phyloP scores from a whole-genome alignment of 2,329 filamentous ascomycete species.

The Aspergillus intermedius region DNA sequence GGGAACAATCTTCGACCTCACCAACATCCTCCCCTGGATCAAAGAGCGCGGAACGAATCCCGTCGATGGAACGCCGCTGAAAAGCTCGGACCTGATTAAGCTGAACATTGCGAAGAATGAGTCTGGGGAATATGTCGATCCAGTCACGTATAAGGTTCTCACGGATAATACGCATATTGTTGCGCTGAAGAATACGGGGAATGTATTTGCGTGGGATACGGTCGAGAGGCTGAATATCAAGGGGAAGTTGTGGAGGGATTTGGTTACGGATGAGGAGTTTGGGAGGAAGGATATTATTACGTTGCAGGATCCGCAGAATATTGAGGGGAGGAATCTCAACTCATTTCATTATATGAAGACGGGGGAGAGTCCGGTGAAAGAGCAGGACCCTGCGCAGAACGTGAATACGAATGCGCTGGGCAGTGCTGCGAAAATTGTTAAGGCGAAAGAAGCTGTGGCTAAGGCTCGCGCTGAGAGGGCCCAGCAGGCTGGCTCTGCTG shows the following conservation, averaged over 20 bases:
- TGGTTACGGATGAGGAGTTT: conserved; percentile 83
- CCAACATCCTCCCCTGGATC: conserved; percentile 89
- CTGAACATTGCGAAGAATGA: conserved; percentile 90
- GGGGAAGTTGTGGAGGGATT: conserved; percentile 87
- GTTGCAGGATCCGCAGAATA: conserved; percentile 89
- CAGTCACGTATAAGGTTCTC: conserved; percentile 94
- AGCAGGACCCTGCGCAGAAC: conserved; percentile 51
- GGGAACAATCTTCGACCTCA: conserved; percentile 90
- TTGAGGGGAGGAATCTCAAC: conserved; percentile 72
- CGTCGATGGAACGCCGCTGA: conserved; percentile 71
- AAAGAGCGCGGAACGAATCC: conserved; percentile 92
- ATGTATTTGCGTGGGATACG: conserved; percentile 95
- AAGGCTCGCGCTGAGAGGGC: conserved; percentile 72
- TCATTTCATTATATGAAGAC: conserved; percentile 86
- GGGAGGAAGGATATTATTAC: conserved; percentile 89
- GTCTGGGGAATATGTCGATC: conserved; percentile 85
- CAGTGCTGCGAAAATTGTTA: conserved; percentile 72
- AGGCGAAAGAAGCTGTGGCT: conserved; percentile 89
- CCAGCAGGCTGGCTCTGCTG: conserved; percentile 52
- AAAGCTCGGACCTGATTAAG: conserved; percentile 77
- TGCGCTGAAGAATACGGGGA: conserved; percentile 76
- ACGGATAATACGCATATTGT: conserved; percentile 98
- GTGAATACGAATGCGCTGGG: conserved; percentile 79
- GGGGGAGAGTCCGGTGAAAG: conserved; percentile 62
- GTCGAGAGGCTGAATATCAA: conserved; percentile 94